Conservation (phyloP, 768 basidiomycete species). For the Dentipellis sp. region DNA sequence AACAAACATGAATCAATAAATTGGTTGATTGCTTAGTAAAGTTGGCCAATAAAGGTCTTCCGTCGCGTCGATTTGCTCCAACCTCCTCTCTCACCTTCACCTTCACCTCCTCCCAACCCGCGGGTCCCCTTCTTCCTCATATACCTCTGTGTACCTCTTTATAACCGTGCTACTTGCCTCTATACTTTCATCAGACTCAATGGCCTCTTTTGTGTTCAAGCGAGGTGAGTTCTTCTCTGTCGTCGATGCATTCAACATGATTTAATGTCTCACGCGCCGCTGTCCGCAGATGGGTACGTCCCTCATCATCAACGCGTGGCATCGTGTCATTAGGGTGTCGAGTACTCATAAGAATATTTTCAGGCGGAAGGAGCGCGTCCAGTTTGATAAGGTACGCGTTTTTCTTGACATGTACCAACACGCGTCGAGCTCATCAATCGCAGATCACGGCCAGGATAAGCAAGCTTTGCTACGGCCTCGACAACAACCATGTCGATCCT, state of each 20-base stretch:
- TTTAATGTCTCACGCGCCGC: constrained; percentile 7
- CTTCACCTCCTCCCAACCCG: constrained; percentile 9
- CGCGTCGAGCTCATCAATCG: background rate
- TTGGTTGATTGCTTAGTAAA: constrained; percentile 4
- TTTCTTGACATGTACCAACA: constrained; percentile 1
- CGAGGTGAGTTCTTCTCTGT: constrained; percentile 33
- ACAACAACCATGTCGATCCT: constrained; percentile 85
- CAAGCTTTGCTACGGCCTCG: constrained; percentile 94
- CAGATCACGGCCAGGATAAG: constrained; percentile 83
- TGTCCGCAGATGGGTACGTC: constrained; percentile 40
- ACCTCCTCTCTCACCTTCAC: constrained; percentile 19
- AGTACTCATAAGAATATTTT: constrained; percentile 12
- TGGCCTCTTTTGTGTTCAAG: constrained; percentile 42
- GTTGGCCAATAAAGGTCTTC: constrained; percentile 17
- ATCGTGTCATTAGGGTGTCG: background rate
- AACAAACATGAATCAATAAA: background rate
- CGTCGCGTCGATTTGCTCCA: constrained; percentile 18
- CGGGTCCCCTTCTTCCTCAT: background rate
- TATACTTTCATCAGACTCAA: constrained; percentile 1
- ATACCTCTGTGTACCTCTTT: constrained; percentile 6
- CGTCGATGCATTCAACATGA: background rate
- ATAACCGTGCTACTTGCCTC: constrained; percentile 2
- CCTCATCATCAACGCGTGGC: constrained; percentile 18
- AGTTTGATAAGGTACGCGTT: constrained; percentile 77
- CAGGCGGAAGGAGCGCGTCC: constrained; percentile 84